Evolutionary conservation across 495 filamentous ascomycete species (phyloP).

Genomic region (Parachaetomium inaequale): DNA sequence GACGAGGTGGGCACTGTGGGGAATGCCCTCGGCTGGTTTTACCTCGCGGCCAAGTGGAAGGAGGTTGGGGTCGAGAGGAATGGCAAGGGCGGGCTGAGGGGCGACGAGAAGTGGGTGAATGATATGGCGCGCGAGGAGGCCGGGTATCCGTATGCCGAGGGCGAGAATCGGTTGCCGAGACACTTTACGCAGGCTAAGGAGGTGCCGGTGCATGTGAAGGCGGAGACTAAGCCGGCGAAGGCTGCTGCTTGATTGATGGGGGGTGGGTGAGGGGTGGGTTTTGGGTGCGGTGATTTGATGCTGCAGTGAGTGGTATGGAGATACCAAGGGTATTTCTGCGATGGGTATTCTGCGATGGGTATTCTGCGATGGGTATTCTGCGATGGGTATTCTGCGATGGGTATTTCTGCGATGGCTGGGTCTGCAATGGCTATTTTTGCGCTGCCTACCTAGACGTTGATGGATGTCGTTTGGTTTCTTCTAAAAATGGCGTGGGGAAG

Average conservation of each 20-base stretch:
- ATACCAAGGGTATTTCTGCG: not conserved
- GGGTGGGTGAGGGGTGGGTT: not conserved
- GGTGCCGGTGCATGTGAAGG: conserved; percentile 15
- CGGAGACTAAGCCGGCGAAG: too few relatives aligned
- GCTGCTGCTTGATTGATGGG: not conserved
- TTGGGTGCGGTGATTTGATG: not conserved
- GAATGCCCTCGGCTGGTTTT: conserved; percentile 74
- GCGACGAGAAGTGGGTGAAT: conserved; percentile 64
- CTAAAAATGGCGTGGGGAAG: not conserved
- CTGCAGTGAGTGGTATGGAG: not conserved
- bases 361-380: too few relatives aligned
- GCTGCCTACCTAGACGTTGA: not conserved
- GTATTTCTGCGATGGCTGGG: not conserved
- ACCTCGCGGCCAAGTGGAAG: conserved; percentile 62
- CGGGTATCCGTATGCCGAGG: conserved; percentile 53
- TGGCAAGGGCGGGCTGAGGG: conserved; percentile 39
- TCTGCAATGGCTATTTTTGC: too few relatives aligned
- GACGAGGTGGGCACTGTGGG: conserved; percentile 85
- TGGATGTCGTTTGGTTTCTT: not conserved
- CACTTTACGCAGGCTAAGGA: conserved; percentile 40
- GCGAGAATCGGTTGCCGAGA: conserved; percentile 58
- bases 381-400: not conserved
- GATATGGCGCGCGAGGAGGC: conserved; percentile 72
- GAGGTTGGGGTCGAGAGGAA: conserved; percentile 40
- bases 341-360: not conserved